Evolutionary conservation across 148 eudicot genomes (phyloP), one percentile per base, ranked within the genome.

Genomic region (Rhododendron ovatum): DNA sequence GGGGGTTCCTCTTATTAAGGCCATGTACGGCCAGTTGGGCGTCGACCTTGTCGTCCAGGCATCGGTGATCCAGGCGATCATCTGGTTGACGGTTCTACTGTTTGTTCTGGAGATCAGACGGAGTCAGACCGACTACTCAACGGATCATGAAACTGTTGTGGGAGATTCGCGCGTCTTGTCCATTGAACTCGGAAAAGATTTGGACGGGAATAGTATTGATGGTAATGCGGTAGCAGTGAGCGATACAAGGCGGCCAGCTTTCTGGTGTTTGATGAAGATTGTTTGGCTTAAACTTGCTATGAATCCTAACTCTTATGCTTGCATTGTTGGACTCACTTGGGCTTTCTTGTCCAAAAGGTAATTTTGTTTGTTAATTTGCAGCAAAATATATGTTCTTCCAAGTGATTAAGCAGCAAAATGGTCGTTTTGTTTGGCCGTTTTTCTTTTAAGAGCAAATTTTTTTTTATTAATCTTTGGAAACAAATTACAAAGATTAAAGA

Each of bases 311-410:
- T 87, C 92, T 28, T 93, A 93, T 84, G 94, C 95, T 78, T 96
- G 98, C 87, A 39, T 94, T n/a, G n/a, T 93, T 47, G 98, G 98
- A 74, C 77, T 96, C 75, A 81, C 86, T 82, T 96, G 98, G 98
- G 98, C 98, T 14, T 86, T 89, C 80, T 10, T 94, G 30, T 87
- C 98, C 13, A 92, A 91, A 86, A 96, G 94, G 98, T 94, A 71
- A 30, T 33, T 71, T 71, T 67, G 74, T 28, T 28, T 28, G 35
- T 67, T 67, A 47, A 47, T 47, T 47, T 65, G 13, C 13, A n/a
- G 13, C 71, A 10, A 65, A 65, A 65, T n/a, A 65, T 10, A 51
- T 51, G 14, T 12, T 51, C 55, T 51, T 51, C 17, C 55, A 51
- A 51, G 55, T 12, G 55, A 13, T 47, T 41, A 41, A 41, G 45